Evolutionary conservation across 352 stramenopile species (phyloP).

Genomic region (Lagenidium giganteum): DNA sequence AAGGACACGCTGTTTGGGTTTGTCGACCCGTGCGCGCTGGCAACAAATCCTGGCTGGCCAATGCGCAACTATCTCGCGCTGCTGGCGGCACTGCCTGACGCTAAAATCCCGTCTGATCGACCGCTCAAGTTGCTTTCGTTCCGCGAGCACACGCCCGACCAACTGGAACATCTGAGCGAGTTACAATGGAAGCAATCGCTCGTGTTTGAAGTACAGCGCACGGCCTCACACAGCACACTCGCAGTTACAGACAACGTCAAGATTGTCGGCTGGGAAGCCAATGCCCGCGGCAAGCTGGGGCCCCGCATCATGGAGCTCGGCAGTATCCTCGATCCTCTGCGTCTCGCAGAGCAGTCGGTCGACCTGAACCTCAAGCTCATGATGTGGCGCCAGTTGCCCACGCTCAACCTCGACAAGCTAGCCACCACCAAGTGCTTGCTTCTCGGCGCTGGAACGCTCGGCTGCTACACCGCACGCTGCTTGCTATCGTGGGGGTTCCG

Average conservation of each 20-base stretch:
- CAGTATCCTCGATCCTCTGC: conserved; percentile 69
- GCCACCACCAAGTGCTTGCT: conserved; percentile 92
- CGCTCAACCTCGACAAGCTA: conserved; percentile 90
- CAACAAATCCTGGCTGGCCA: conserved; percentile 80
- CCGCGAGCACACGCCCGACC: conserved; percentile 45
- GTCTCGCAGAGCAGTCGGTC: conserved; percentile 94
- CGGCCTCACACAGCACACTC: no score
- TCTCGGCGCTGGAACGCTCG: conserved; percentile 95
- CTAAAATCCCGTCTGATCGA: conserved; percentile 22
- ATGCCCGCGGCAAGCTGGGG: conserved; percentile 63
- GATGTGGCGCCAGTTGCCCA: conserved; percentile 96
- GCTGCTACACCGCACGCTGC: conserved; percentile 93
- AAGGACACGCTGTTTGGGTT: conserved; percentile 76
- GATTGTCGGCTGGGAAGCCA: conserved; percentile 71
- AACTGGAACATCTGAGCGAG: conserved; percentile 21
- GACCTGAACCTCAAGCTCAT: conserved; percentile 99
- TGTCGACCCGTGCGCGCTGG: conserved; percentile 79
- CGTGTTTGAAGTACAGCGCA: conserved; percentile 54
- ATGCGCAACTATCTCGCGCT: conserved; percentile 84
- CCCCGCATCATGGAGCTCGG: conserved; percentile 75
- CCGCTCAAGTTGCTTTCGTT: conserved; percentile 60
- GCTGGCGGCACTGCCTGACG: conserved; percentile 30
- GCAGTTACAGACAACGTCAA: conserved; percentile 13
- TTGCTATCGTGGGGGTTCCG: conserved; percentile 97
- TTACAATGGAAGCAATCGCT: conserved; percentile 53